These are phyloP conservation scores for Guillardia theta DNA, from an alignment of 78 protist genomes.

Conservation along the genomic window DNA sequence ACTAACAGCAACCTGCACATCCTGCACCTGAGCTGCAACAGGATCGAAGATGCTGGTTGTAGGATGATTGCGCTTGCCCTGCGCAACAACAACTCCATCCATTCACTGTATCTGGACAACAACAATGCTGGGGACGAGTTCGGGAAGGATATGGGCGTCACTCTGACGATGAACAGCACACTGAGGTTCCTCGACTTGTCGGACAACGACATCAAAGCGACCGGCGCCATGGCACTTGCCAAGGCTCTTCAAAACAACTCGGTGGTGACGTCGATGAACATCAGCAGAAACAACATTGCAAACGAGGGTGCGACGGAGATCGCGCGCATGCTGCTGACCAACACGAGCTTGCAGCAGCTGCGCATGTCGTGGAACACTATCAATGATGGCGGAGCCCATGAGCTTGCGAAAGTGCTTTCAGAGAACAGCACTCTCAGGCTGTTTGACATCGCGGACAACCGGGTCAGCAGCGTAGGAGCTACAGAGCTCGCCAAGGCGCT, in stretches of 20 bases:
- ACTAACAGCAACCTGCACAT: background rate
- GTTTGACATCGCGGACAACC: conserved; percentile 25
- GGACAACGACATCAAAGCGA: background rate
- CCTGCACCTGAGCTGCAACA: conserved; percentile 6
- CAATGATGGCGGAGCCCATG: background rate
- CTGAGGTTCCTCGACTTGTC: background rate
- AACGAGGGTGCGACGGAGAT: conserved; percentile 27
- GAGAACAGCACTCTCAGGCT: background rate
- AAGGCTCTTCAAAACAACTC: background rate
- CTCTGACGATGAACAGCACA: background rate
- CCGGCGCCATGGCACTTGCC: conserved; percentile 23
- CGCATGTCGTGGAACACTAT: background rate
- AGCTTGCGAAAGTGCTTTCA: background rate
- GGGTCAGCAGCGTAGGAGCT: background rate
- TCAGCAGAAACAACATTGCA: background rate
- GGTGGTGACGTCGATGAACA: background rate
- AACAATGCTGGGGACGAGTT: conserved; percentile 15
- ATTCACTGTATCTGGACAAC: background rate
- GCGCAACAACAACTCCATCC: background rate
- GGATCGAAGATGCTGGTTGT: conserved; percentile 7
- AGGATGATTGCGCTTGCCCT: background rate
- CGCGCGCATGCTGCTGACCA: background rate
- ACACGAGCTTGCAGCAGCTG: background rate
- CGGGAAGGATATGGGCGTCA: background rate
- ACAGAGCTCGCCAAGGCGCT: background rate